phyloP scores from a whole-genome alignment of 2,329 filamentous ascomycete genomes.

The Claviceps lovelessii region DNA sequence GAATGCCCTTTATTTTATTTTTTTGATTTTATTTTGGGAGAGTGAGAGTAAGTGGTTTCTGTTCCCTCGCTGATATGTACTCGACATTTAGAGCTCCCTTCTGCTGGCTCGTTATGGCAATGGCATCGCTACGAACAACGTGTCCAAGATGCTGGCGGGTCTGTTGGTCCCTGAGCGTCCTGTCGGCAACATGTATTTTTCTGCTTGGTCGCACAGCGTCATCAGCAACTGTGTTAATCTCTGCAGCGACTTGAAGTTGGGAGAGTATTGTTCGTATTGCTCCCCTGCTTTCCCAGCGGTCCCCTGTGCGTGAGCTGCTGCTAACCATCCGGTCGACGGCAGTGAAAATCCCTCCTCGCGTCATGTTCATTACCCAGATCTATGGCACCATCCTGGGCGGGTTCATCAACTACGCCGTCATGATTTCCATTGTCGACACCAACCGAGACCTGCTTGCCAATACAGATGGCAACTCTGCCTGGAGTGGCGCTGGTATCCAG shows the following conservation, averaged over 20 bases:
- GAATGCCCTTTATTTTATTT: not conserved
- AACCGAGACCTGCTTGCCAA: conserved; percentile 26
- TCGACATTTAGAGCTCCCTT: conserved; percentile 28
- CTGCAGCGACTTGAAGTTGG: conserved; percentile 41
- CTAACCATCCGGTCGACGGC: too few relatives aligned
- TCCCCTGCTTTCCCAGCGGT: not conserved
- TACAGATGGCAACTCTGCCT: conserved; percentile 28
- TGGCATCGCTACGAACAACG: conserved; percentile 28
- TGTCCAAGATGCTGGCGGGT: conserved; percentile 43
- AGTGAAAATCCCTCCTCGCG: conserved; percentile 22
- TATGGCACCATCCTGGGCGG: conserved; percentile 26
- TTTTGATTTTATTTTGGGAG: not conserved
- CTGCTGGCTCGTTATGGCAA: conserved; percentile 39
- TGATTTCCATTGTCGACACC: conserved; percentile 28
- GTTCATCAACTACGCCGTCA: conserved; percentile 31
- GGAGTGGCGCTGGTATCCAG: conserved; percentile 34
- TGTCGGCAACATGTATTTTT: conserved; percentile 44
- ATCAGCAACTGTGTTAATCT: conserved; percentile 36
- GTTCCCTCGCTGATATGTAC: not conserved
- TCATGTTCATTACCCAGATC: conserved; percentile 26
- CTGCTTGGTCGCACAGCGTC: conserved; percentile 43
- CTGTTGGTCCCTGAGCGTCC: conserved; percentile 35
- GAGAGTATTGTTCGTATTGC: conserved; percentile 35
- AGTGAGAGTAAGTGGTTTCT: not conserved
- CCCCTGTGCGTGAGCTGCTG: not conserved